Conservation (phyloP, 106 monocot species). For the Narthecium ossifragum region DNA sequence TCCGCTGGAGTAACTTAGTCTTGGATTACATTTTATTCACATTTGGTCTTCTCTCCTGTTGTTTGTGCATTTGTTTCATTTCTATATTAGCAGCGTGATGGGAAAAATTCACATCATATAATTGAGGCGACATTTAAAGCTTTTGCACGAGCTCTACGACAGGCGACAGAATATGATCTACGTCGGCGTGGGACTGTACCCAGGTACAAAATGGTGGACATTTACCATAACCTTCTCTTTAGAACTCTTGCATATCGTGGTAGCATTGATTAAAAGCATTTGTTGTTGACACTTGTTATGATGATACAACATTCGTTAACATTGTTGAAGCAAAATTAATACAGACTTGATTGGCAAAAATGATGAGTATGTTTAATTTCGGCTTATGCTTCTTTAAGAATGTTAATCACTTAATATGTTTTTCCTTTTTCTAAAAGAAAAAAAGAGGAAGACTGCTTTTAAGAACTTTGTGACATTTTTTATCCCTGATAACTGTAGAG, state of each 20-base stretch:
- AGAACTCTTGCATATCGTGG: background rate
- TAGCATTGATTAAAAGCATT: background rate
- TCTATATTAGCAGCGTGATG: constrained; percentile 46
- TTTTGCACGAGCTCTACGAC: constrained; percentile 95
- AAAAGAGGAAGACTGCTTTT: too few species aligned
- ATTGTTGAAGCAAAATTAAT: too few species aligned
- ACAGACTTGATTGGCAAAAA: background rate
- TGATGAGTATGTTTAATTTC: background rate
- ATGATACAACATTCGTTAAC: too few species aligned
- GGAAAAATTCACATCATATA: constrained; percentile 89
- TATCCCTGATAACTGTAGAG: too few species aligned
- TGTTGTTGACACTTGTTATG: too few species aligned
- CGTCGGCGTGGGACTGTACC: constrained; percentile 68
- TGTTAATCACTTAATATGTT: too few species aligned
- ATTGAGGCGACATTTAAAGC: constrained; percentile 98
- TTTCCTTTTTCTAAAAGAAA: too few species aligned
- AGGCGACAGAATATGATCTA: constrained; percentile 78
- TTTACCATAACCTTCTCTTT: background rate
- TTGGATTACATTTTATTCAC: too few species aligned
- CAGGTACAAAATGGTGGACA: constrained; percentile 32
- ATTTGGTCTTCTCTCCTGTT: too few species aligned
- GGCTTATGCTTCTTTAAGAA: background rate
- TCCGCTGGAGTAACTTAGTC: too few species aligned
- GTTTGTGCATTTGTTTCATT: too few species aligned
- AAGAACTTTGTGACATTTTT: too few species aligned